These are phyloP conservation scores for Tylopilus plumbeoviolaceoides DNA, from an alignment of 768 basidiomycete genomes.

Conservation along the genomic window DNA sequence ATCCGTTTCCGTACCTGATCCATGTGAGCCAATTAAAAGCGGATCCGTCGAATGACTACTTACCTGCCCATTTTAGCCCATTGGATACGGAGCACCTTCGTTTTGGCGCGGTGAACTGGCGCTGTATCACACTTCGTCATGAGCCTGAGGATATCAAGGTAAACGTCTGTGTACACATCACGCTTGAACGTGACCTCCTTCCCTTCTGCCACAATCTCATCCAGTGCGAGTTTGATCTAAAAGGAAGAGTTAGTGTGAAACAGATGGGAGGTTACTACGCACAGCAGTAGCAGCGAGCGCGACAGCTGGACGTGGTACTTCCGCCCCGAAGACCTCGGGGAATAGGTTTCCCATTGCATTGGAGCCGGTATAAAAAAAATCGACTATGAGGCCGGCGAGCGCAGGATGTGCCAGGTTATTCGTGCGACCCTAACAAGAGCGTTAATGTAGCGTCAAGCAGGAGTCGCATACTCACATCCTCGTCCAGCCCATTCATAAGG, in stretches of 20 bases:
- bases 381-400: conserved; percentile 2
- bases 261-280: not conserved
- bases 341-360: not conserved
- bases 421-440: not conserved
- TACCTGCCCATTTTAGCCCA: too few relatives aligned
- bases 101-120: too few relatives aligned
- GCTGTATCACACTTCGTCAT: too few relatives aligned
- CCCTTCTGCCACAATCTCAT: not conserved
- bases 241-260: too few relatives aligned
- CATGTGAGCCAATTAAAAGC: too few relatives aligned
- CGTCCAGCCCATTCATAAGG: not conserved
- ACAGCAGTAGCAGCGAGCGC: not conserved
- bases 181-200: conserved; percentile 7
- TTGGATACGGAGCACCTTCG: too few relatives aligned
- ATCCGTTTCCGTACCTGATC: too few relatives aligned
- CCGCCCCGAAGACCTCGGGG: conserved; percentile 1
- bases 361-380: conserved; percentile 7
- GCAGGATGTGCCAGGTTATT: conserved; percentile 8
- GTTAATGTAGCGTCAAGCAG: too few relatives aligned
- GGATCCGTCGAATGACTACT: too few relatives aligned
- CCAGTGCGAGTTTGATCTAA: not conserved
- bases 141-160: too few relatives aligned
- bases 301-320: not conserved
- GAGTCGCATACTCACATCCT: not conserved
- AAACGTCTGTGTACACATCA: too few relatives aligned